Evolutionary conservation across 2,329 filamentous ascomycete species (phyloP).

Genomic region (Cordyceps militaris): DNA sequence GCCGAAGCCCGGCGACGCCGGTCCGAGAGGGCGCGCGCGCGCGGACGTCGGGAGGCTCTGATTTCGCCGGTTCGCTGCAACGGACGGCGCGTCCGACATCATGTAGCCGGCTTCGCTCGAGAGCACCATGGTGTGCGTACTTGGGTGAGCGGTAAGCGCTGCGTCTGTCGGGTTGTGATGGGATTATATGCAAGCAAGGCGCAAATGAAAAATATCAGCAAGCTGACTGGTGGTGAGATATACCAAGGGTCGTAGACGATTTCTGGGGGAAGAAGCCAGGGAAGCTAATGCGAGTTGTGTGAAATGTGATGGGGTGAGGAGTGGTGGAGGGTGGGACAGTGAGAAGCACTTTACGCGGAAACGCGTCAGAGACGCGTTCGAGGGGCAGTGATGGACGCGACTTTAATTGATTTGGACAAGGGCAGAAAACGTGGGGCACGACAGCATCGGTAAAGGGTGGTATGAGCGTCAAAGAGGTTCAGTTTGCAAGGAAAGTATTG

Average conservation of each 20-base stretch:
- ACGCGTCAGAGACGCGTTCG: slow-evolving; percentile 7
- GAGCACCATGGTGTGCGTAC: slow-evolving; percentile 35
- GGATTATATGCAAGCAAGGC: neutral
- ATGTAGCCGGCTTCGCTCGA: slow-evolving; percentile 49
- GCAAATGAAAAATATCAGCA: neutral
- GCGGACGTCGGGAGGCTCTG: slow-evolving; percentile 43
- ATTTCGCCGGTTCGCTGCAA: slow-evolving; percentile 34
- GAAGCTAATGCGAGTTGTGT: neutral
- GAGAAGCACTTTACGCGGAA: slow-evolving; percentile 12
- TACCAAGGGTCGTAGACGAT: neutral
- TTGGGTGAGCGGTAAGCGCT: slow-evolving; percentile 1
- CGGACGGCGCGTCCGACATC: slow-evolving; percentile 50
- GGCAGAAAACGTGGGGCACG: neutral
- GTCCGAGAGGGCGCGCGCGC: slow-evolving; percentile 45
- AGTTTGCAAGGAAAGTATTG: neutral
- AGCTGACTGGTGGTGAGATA: neutral
- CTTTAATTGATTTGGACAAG: slow-evolving; percentile 8
- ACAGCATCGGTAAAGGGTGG: neutral
- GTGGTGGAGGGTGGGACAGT: slow-evolving; percentile 1
- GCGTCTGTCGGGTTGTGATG: neutral
- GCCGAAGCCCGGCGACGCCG: slow-evolving; percentile 56
- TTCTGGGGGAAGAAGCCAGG: neutral
- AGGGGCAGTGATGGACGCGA: slow-evolving; percentile 8
- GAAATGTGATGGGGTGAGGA: neutral
- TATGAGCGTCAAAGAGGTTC: neutral